Evolutionary conservation across 179 eudicot species (phyloP).

Genomic region (Spergularia azorica): DNA sequence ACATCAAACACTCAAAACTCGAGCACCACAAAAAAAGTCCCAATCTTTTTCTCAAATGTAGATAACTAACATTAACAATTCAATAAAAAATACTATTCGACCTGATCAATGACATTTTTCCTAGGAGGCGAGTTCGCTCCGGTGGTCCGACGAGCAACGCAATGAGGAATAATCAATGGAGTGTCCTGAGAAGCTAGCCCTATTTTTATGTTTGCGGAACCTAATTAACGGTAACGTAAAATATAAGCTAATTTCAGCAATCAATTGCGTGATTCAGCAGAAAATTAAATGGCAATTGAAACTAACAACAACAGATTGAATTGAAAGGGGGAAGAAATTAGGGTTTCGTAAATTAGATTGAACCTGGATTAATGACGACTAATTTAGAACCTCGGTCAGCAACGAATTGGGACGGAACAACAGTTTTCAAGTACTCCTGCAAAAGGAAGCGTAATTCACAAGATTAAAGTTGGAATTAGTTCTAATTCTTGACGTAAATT

Average conservation of each 20-base stretch:
- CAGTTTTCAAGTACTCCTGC: conserved; percentile 83
- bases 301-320: background rate
- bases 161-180: conserved; percentile 79
- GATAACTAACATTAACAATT: background rate
- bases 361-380: conserved; percentile 95
- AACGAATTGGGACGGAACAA: conserved; percentile 77
- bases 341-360: conserved; percentile 9
- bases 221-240: conserved; percentile 30
- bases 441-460: background rate
- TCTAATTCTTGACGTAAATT: background rate
- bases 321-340: conserved; percentile 9
- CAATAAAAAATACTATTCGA: conserved; percentile 14
- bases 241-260: conserved; percentile 2
- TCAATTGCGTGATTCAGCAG: background rate
- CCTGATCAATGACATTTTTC: conserved; percentile 82
- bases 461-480: background rate
- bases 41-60: background rate
- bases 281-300: background rate
- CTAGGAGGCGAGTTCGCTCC: conserved; percentile 69
- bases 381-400: conserved; percentile 89
- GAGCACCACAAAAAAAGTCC: background rate
- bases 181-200: conserved; percentile 79
- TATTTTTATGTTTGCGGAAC: conserved; percentile 86
- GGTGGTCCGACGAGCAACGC: conserved; percentile 79
- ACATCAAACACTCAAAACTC: conserved; percentile 9